These are phyloP conservation scores for Rubus idaeus DNA, from an alignment of 306 rosid species.

Conservation along the genomic window DNA sequence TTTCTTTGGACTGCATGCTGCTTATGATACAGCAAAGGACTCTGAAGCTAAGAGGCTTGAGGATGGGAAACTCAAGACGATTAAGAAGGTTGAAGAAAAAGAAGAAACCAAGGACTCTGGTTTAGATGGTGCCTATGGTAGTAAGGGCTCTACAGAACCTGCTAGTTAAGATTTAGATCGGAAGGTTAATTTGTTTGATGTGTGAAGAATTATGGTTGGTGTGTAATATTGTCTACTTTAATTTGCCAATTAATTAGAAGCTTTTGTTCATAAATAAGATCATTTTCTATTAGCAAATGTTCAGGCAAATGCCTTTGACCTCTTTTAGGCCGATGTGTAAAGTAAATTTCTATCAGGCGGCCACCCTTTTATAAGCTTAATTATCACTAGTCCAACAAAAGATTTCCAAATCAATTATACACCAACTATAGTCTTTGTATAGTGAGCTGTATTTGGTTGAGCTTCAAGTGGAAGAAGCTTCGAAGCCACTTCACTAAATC, in stretches of 20 bases:
- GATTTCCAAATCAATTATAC: too few species aligned
- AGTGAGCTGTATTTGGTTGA: too few species aligned
- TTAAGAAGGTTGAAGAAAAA: constrained; percentile 1
- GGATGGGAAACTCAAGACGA: background rate
- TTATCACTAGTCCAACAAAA: too few species aligned
- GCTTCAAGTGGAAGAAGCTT: too few species aligned
- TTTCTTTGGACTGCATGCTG: constrained; percentile 58
- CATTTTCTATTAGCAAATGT: background rate
- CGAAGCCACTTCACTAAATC: too few species aligned
- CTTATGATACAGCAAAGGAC: constrained; percentile 56
- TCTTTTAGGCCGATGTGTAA: background rate
- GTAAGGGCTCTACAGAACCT: constrained; percentile 2
- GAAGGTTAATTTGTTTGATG: background rate
- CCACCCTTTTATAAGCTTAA: too few species aligned
- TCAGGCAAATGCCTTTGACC: background rate
- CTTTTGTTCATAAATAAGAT: background rate
- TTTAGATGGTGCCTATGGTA: background rate
- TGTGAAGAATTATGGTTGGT: background rate
- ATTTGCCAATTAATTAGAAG: background rate
- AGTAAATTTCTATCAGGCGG: background rate
- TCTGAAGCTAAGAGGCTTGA: constrained; percentile 9
- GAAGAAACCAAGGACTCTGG: background rate
- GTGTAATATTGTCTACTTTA: background rate
- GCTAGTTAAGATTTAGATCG: background rate
- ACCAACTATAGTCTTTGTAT: too few species aligned